Percentiles rank a stretch among this genome's conserved stretches.
Conservation (phyloP, 2,329 filamentous ascomycete genomes). For the Samsoniella hepiali region DNA sequence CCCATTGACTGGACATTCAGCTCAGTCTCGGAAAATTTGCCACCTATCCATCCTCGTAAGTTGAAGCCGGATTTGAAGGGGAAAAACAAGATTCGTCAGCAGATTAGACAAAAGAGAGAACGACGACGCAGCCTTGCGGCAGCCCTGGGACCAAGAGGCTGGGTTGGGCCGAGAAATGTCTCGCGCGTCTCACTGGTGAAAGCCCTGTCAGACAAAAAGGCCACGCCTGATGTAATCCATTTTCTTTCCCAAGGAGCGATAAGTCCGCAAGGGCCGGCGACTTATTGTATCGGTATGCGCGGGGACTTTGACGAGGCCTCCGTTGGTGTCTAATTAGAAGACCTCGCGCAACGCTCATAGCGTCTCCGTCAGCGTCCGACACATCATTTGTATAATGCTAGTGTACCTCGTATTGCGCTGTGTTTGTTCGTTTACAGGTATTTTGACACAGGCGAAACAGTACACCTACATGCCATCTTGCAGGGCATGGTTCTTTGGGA, state of each 20-base stretch:
- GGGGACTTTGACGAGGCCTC: background rate
- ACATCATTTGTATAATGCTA: background rate
- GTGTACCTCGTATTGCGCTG: no score
- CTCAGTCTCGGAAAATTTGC: no score
- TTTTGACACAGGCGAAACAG: background rate
- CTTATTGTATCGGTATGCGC: background rate
- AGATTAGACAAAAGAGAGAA: background rate
- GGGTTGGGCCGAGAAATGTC: background rate
- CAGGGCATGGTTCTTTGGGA: background rate
- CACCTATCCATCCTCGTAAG: no score
- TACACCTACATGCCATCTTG: background rate
- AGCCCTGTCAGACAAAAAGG: background rate
- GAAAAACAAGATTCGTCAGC: background rate
- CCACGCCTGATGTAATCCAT: background rate
- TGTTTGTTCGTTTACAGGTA: background rate
- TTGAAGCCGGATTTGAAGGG: background rate
- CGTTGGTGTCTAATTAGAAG: background rate
- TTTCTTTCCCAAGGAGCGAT: background rate
- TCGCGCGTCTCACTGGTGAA: background rate
- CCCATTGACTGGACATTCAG: background rate
- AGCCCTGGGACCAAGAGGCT: background rate
- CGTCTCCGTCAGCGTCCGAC: background rate
- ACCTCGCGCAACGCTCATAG: background rate
- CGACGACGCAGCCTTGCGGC: background rate
- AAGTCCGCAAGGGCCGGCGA: background rate